A percentile compares a stretch with the other conserved stretches of the same genome.
Evolutionary conservation across 2,329 filamentous ascomycete genomes (phyloP).

Genomic region (Tolypocladium capitatum): DNA sequence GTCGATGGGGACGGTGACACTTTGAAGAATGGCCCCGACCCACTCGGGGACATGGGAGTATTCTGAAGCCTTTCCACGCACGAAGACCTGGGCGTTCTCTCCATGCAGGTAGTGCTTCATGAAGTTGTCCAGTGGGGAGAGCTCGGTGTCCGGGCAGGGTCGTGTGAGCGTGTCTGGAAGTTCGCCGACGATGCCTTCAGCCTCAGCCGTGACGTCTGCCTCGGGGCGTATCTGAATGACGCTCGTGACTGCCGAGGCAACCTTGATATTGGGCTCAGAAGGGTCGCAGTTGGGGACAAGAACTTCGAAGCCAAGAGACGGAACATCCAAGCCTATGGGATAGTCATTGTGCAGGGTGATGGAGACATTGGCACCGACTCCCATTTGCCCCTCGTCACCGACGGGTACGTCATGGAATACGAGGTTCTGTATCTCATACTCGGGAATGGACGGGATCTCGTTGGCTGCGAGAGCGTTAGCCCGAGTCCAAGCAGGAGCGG

Average conservation of each 20-base stretch:
- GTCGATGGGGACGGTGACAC: conserved; percentile 70
- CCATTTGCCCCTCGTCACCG: conserved; percentile 36
- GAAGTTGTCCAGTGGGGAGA: conserved; percentile 74
- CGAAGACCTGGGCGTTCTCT: conserved; percentile 63
- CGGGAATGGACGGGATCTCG: conserved; percentile 63
- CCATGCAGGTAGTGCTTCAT: conserved; percentile 73
- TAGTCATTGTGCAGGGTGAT: conserved; percentile 63
- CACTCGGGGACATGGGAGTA: conserved; percentile 61
- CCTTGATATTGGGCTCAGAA: conserved; percentile 58
- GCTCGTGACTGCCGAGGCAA: conserved; percentile 63
- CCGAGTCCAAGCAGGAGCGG: conserved; percentile 6
- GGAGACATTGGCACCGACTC: conserved; percentile 69
- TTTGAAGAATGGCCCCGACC: conserved; percentile 68
- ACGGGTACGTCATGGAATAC: conserved; percentile 60
- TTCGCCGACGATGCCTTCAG: conserved; percentile 57
- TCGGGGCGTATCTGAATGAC: conserved; percentile 55
- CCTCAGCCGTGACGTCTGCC: conserved; percentile 52
- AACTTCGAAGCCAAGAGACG: conserved; percentile 71
- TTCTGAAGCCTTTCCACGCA: conserved; percentile 62
- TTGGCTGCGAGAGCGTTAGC: conserved; percentile 36
- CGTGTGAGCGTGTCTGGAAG: conserved; percentile 62
- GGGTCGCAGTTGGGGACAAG: conserved; percentile 69
- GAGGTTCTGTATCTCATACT: conserved; percentile 70
- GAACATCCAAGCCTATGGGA: conserved; percentile 63
- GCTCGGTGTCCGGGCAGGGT: conserved; percentile 60